Evolutionary conservation across 1,284 basidiomycete species (phyloP).

Genomic region (Ganoderma resinaceum): DNA sequence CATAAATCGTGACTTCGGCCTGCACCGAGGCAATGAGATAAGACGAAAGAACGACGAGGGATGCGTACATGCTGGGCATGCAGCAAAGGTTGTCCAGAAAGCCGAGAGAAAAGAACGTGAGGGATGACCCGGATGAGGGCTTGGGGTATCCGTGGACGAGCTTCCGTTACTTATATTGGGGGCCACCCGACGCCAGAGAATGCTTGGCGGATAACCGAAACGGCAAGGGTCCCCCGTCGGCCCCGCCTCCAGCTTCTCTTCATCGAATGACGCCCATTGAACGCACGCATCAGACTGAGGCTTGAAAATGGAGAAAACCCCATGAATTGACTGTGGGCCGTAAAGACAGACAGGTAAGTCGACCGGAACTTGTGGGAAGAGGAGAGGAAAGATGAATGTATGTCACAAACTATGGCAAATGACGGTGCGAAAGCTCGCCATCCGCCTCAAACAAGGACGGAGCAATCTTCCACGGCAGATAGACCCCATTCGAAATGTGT

Average conservation of each 20-base stretch:
- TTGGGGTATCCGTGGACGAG: background rate
- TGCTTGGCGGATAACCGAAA: background rate
- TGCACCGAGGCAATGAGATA: slow-evolving; percentile 5
- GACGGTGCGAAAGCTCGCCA: slow-evolving; percentile 54
- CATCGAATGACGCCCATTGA: background rate
- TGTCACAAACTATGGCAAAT: slow-evolving; percentile 76
- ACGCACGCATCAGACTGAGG: background rate
- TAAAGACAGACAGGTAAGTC: background rate
- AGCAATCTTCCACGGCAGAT: slow-evolving; percentile 45
- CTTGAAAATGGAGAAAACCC: background rate
- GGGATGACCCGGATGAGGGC: background rate
- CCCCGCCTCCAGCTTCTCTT: background rate
- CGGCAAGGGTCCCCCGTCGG: background rate
- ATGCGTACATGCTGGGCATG: slow-evolving; percentile 16
- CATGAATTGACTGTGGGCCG: background rate
- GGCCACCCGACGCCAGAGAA: background rate
- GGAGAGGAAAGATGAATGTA: slow-evolving; percentile 53
- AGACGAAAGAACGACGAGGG: background rate
- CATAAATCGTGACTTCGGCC: slow-evolving; percentile 18
- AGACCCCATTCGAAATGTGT: slow-evolving; percentile 33
- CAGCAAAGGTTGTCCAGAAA: slow-evolving; percentile 5
- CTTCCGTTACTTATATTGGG: background rate
- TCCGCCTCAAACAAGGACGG: slow-evolving; percentile 80
- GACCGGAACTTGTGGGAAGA: too few species aligned
- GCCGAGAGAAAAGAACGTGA: background rate